Evolutionary conservation across 2,329 filamentous ascomycete genomes (phyloP).

Genomic region (Fonsecaea monophora): DNA sequence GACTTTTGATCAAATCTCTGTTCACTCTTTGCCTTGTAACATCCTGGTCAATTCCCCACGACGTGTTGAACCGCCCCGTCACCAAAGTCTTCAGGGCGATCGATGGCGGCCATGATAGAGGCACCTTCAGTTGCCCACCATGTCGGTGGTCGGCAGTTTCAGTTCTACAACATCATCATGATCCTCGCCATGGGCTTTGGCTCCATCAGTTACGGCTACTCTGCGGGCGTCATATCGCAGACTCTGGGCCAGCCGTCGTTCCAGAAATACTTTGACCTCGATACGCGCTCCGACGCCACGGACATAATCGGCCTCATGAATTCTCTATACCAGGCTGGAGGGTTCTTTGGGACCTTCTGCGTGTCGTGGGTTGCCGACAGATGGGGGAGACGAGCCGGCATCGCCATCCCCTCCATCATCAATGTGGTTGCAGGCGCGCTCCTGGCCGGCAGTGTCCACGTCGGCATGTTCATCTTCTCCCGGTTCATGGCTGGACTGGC

Average conservation of each 20-base stretch:
- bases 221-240: conserved; percentile 20
- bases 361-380: not conserved
- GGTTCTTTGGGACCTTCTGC: conserved; percentile 8
- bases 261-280: conserved; percentile 42
- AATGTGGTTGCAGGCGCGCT: conserved; percentile 17
- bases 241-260: conserved; percentile 50
- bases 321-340: conserved; percentile 71
- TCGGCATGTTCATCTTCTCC: conserved; percentile 30
- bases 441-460: conserved; percentile 23
- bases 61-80: not conserved
- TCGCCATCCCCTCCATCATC: not conserved
- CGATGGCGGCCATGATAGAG: not conserved
- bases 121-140: conserved; percentile 7
- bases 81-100: not conserved
- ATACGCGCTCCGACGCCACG: not conserved
- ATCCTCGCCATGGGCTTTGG: conserved; percentile 7
- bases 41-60: not conserved
- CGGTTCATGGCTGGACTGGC: conserved; percentile 23
- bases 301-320: conserved; percentile 75
- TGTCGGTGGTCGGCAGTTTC: conserved; percentile 9
- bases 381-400: not conserved
- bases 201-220: conserved; percentile 23
- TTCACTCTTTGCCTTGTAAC: not conserved
- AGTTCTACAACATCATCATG: conserved; percentile 5
- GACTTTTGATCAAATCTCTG: not conserved